phyloP scores from a whole-genome alignment of 306 rosid genomes.

The Luffa acutangula region DNA sequence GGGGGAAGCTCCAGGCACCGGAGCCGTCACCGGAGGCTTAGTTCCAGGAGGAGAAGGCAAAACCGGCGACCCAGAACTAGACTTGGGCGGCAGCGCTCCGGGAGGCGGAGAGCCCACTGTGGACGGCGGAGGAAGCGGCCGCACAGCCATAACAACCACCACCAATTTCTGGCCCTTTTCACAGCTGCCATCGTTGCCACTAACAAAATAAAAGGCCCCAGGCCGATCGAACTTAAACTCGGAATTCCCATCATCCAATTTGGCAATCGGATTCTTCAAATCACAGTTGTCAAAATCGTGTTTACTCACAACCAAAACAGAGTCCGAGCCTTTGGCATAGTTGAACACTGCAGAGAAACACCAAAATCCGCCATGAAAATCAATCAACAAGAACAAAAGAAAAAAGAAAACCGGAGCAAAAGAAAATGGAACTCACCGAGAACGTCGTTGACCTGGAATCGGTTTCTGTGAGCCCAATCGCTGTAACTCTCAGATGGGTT shows the following conservation, averaged over 20 bases:
- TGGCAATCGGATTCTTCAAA: conserved; percentile 49
- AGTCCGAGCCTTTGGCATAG: conserved; percentile 52
- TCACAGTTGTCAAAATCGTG: conserved; percentile 51
- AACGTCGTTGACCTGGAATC: conserved; percentile 55
- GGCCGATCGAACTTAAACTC: conserved; percentile 42
- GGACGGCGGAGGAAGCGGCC: conserved; percentile 3
- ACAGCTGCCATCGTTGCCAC: conserved; percentile 51
- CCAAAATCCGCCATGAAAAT: neutral
- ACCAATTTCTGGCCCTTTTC: conserved; percentile 58
- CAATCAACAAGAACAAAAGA: neutral
- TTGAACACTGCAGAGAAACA: conserved; percentile 36
- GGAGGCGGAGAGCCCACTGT: neutral
- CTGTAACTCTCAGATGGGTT: conserved; percentile 44
- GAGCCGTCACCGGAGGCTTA: too few species aligned
- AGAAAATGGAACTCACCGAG: conserved; percentile 29
- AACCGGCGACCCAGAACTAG: neutral
- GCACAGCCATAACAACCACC: conserved; percentile 45
- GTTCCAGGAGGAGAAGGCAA: neutral
- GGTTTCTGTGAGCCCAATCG: conserved; percentile 44
- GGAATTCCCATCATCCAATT: conserved; percentile 52
- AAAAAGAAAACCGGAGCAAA: neutral
- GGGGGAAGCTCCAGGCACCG: neutral
- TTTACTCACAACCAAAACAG: conserved; percentile 63
- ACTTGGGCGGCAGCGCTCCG: neutral
- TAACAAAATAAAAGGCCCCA: conserved; percentile 63